phyloP scores from a whole-genome alignment of 2,329 filamentous ascomycete genomes.

The Scleromitrula shiraiana region DNA sequence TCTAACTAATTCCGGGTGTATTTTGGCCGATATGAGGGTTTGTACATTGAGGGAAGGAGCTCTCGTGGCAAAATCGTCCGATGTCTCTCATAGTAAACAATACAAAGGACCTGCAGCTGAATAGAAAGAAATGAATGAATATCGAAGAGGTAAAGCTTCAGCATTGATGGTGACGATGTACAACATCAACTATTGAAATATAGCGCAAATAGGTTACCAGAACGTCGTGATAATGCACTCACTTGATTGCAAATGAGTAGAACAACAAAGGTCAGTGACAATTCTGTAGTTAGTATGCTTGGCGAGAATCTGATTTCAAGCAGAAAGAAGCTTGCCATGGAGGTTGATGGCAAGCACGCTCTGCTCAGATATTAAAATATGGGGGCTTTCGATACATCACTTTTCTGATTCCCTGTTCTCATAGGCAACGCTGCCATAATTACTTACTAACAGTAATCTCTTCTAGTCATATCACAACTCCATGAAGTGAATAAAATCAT shows the following conservation, averaged over 20 bases:
- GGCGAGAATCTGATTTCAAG: too few species aligned
- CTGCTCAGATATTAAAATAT: too few species aligned
- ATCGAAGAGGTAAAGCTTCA: not conserved
- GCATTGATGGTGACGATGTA: not conserved
- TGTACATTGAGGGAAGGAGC: not conserved
- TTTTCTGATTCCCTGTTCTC: too few species aligned
- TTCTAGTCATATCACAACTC: too few species aligned
- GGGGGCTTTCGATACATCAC: too few species aligned
- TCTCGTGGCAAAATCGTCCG: not conserved
- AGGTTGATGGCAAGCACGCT: too few species aligned
- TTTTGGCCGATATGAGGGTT: conserved; percentile 8
- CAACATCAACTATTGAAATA: not conserved
- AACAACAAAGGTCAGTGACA: not conserved
- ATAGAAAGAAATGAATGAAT: not conserved
- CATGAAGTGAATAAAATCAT: too few species aligned
- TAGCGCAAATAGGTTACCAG: not conserved
- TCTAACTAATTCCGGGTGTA: not conserved
- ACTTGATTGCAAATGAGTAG: not conserved
- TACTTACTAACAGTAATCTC: too few species aligned
- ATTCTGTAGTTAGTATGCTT: too few species aligned
- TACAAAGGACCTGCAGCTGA: not conserved
- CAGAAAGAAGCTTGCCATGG: too few species aligned
- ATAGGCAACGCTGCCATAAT: too few species aligned
- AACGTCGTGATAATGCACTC: not conserved
- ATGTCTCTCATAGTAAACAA: not conserved